These are phyloP conservation scores for Orbilia javanica DNA, from an alignment of 2,329 filamentous ascomycete genomes.

Conservation along the genomic window DNA sequence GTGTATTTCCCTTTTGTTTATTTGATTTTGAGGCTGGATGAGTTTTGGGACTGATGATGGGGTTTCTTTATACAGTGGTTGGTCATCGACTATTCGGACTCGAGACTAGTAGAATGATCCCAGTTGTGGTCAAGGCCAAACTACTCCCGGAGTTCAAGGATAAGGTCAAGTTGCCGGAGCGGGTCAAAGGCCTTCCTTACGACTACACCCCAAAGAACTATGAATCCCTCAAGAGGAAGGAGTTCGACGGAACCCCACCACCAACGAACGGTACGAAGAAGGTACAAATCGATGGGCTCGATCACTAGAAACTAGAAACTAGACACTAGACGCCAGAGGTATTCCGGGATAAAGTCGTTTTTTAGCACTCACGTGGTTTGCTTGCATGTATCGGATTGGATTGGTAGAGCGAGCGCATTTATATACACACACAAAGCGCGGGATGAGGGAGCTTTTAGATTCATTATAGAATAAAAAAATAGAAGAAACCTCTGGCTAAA, in stretches of 20 bases:
- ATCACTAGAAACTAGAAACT: too few relatives aligned
- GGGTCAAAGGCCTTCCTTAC: conserved; percentile 35
- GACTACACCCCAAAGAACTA: conserved; percentile 3
- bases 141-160: conserved; percentile 44
- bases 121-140: conserved; percentile 73
- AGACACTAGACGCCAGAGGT: background rate
- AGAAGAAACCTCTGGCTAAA: background rate
- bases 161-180: conserved; percentile 16
- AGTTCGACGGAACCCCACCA: conserved; percentile 23
- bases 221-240: conserved; percentile 37
- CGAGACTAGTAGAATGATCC: conserved; percentile 76
- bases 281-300: conserved; percentile 24
- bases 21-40: background rate
- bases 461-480: background rate
- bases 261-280: conserved; percentile 30
- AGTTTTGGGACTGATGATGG: background rate
- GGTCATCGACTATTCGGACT: conserved; percentile 73
- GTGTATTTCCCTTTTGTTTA: background rate
- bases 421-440: background rate
- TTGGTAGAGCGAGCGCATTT: conserved; percentile 4
- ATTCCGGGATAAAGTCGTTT: background rate
- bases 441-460: background rate
- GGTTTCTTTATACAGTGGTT: conserved; percentile 65
- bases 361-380: background rate
- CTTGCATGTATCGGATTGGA: background rate